These are phyloP conservation scores for Psilocybe tampanensis DNA, from an alignment of 768 basidiomycete species.

Conservation along the genomic window DNA sequence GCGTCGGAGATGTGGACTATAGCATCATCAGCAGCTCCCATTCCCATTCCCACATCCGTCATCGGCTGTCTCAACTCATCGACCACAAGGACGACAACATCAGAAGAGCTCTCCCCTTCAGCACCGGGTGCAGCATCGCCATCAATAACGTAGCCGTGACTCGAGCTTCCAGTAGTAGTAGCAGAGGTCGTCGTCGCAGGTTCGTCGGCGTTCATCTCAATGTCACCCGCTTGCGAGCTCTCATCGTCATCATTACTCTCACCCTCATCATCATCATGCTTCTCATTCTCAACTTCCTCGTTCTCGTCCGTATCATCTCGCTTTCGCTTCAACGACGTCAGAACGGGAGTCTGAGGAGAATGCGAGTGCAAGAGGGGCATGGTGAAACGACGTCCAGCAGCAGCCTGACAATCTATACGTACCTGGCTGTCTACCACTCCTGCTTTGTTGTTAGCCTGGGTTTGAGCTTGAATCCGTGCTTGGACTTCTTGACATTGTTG, in stretches of 20 bases:
- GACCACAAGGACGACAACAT: too few species aligned
- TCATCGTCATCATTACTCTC: slow-evolving; percentile 5
- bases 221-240: too few species aligned
- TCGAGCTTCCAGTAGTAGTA: background rate
- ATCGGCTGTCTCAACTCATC: too few species aligned
- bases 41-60: background rate
- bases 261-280: slow-evolving; percentile 4
- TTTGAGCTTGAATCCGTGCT: background rate
- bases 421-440: slow-evolving; percentile 30
- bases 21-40: background rate
- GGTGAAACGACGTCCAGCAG: slow-evolving; percentile 18
- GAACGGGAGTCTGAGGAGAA: slow-evolving; percentile 33
- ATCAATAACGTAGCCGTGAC: background rate
- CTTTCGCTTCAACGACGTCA: slow-evolving; percentile 63
- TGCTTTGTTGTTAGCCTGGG: slow-evolving; percentile 4
- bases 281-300: slow-evolving; percentile 27
- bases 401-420: slow-evolving; percentile 17
- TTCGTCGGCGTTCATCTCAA: too few species aligned
- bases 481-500: slow-evolving; percentile 11
- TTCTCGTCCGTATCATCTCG: slow-evolving; percentile 47
- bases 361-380: slow-evolving; percentile 17
- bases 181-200: background rate
- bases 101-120: background rate
- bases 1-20: slow-evolving; percentile 19
- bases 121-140: background rate